Evolutionary conservation across 306 rosid species (phyloP).

Genomic region (Cicer chorassanicum): DNA sequence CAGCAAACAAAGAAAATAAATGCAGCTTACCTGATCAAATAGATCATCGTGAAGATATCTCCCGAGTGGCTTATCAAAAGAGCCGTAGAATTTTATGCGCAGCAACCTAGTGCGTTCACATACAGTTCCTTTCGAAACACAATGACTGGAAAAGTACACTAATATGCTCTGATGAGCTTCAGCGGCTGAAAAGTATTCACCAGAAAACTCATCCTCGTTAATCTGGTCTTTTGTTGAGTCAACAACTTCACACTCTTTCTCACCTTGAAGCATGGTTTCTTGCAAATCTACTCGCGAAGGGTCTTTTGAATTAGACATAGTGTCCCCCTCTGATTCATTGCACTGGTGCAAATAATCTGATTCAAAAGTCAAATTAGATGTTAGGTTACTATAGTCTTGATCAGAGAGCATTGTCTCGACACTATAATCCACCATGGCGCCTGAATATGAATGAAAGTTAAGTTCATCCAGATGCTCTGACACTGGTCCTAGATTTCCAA

Average conservation of each 20-base stretch:
- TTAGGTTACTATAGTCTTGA: conserved; percentile 48
- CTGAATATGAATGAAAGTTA: conserved; percentile 50
- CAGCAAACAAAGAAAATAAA: conserved; percentile 32
- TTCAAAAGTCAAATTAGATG: conserved; percentile 49
- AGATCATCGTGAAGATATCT: conserved; percentile 89
- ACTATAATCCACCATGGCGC: conserved; percentile 48
- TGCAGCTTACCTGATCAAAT: conserved; percentile 68
- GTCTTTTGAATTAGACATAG: conserved; percentile 41
- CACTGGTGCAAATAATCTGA: conserved; percentile 43
- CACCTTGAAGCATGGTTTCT: conserved; percentile 52
- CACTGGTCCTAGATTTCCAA: conserved; percentile 53
- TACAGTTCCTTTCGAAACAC: conserved; percentile 78
- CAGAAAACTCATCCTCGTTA: conserved; percentile 69
- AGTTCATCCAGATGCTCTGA: conserved; percentile 49
- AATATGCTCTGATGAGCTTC: conserved; percentile 92
- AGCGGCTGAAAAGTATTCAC: conserved; percentile 82
- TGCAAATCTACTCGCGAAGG: conserved; percentile 56
- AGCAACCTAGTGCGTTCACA: conserved; percentile 88
- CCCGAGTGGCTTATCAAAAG: conserved; percentile 96
- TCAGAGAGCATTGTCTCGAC: conserved; percentile 49
- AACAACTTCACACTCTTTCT: conserved; percentile 55
- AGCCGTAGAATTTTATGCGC: conserved; percentile 93
- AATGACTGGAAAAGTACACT: conserved; percentile 91
- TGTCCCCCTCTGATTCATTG: conserved; percentile 49
- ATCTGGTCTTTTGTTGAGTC: conserved; percentile 50